A percentile compares a stretch with the other conserved stretches of the same genome.
phyloP scores from a whole-genome alignment of 768 basidiomycete species.

The Postia placenta region DNA sequence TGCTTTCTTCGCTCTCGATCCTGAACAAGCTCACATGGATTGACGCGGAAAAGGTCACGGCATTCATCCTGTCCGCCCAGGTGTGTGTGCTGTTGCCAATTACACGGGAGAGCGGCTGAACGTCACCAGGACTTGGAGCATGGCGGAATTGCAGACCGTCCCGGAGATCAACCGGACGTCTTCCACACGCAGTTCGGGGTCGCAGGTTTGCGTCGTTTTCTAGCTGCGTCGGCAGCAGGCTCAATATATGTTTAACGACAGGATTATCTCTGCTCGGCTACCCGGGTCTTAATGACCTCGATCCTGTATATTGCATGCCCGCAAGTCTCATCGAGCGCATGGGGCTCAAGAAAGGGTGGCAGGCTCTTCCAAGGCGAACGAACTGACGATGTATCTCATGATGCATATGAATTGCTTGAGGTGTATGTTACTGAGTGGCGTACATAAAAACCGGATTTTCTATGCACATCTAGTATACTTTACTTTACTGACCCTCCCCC shows the following conservation, averaged over 20 bases:
- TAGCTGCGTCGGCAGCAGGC: not conserved
- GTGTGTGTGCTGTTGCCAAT: constrained; percentile 31
- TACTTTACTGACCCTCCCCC: too few species aligned
- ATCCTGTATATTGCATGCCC: constrained; percentile 97
- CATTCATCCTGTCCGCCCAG: constrained; percentile 87
- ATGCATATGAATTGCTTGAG: too few species aligned
- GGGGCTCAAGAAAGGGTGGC: constrained; percentile 68
- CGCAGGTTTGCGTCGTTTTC: constrained; percentile 44
- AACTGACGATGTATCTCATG: too few species aligned
- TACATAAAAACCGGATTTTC: too few species aligned
- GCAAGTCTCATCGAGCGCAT: constrained; percentile 59
- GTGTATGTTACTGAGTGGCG: too few species aligned
- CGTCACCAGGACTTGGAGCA: constrained; percentile 68
- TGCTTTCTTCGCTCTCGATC: constrained; percentile 83
- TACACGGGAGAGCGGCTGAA: not conserved
- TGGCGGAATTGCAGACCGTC: constrained; percentile 92
- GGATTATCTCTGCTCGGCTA: constrained; percentile 88
- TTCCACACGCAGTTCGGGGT: constrained; percentile 94
- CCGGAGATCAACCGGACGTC: constrained; percentile 93
- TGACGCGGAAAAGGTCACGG: constrained; percentile 65
- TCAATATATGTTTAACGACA: constrained; percentile 18
- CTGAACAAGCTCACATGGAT: constrained; percentile 84
- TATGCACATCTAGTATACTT: too few species aligned
- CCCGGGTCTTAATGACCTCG: constrained; percentile 75
- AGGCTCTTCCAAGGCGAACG: constrained; percentile 46